Percentiles rank a stretch among this genome's conserved stretches.
Evolutionary conservation across 371 early-diverging fungal species (phyloP).

Genomic region (Mycotypha africana): DNA sequence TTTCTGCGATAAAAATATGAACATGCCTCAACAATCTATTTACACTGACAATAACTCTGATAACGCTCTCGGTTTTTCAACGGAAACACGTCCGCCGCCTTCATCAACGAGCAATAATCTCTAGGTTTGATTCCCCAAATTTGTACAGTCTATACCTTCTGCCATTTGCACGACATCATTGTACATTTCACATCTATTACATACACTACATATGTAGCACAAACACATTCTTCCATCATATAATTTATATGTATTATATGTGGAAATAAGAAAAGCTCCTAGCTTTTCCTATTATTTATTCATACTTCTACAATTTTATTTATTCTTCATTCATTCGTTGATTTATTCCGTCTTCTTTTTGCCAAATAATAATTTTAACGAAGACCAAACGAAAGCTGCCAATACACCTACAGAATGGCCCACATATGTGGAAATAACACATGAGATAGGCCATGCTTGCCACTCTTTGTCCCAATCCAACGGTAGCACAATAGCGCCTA

Average conservation of each 20-base stretch:
- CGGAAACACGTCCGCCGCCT: no score
- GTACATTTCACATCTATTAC: no score
- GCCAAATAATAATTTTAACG: conserved; percentile 29
- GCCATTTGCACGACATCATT: no score
- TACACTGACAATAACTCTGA: neutral
- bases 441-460: conserved; percentile 51
- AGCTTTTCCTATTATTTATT: neutral
- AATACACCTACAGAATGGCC: conserved; percentile 42
- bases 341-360: conserved; percentile 43
- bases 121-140: no score
- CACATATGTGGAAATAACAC: conserved; percentile 40
- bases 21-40: conserved; percentile 34
- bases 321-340: conserved; percentile 4
- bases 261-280: no score
- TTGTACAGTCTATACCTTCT: no score
- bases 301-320: conserved; percentile 2
- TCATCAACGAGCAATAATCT: no score
- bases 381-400: conserved; percentile 39
- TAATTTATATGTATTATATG: no score
- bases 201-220: no score
- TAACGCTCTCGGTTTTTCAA: no score
- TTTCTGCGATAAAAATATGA: conserved; percentile 32
- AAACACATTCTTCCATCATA: neutral
- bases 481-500: conserved; percentile 45
- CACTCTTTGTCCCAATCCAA: conserved; percentile 49